Base-by-base conservation (phyloP, 345 rosid genomes). In the Hevea brasiliensis region DNA sequence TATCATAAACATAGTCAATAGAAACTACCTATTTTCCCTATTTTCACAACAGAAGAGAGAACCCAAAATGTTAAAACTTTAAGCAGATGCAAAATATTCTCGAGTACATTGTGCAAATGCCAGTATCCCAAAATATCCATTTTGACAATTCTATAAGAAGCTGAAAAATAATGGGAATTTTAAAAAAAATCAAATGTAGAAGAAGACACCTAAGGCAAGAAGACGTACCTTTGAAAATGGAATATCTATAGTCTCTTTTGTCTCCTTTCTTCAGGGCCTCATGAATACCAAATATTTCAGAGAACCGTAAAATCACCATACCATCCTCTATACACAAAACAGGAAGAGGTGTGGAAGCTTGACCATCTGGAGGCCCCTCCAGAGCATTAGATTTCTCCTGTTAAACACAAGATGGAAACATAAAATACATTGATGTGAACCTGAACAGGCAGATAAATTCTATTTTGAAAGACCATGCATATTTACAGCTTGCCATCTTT, bases 281-380 rank as follows among this genome's bases (percentile, higher is more conserved):
- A 66, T 89, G 94, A 68, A 89, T 85, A 78, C 93, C 97, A 86
- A 95, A 95, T 74, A 95, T 95, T 87, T 95, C 92, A n/a, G 99
- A 95, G 83, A 95, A 92, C 55, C 88, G 86, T 80, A 92, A 84
- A 73, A 92, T 91, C 68, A 87, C 97, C 83, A 77, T 77, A 47
- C 94, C 98, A 85, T 90, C 92, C 85, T 95, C 96, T 73, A 89
- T 76, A 78, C 88, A 95, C 77, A 92, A 81, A 55, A 92, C 83
- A 76, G 99, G 98, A 73, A 95, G 82, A 23, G 92, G 88, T 18
- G 90, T 63, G 64, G 86, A 77, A 58, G 70, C 84, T 75, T 82
- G 82, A 74, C 72, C 83, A 75, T 89, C 89, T 61, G 72, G 50
- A 37, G 72, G 67, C 74, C 70, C 89, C 77, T 85, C 85, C 53